A percentile compares a stretch with the other conserved stretches of the same genome.
These are phyloP conservation scores for Populus hybrid DNA, from an alignment of 441 rosid genomes.

Conservation along the genomic window DNA sequence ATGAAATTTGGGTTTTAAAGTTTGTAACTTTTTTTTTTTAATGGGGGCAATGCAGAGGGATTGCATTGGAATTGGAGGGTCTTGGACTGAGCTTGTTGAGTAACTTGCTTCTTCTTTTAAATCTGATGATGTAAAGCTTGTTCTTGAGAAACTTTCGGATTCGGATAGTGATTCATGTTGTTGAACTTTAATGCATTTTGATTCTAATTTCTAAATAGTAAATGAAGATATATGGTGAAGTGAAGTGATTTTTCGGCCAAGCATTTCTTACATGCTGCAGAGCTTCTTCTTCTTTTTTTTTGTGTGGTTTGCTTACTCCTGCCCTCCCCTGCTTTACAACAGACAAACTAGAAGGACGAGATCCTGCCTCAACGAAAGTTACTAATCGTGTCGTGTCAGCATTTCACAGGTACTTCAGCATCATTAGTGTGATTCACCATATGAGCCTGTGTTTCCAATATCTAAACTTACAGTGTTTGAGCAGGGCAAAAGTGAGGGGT, in stretches of 20 bases:
- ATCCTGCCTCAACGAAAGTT: conserved; percentile 37
- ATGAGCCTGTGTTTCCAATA: conserved; percentile 4
- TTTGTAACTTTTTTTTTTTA: background rate
- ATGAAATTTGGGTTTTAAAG: background rate
- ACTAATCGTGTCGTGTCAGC: conserved; percentile 51
- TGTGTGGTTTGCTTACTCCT: background rate
- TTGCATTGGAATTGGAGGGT: conserved; percentile 72
- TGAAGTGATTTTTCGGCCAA: background rate
- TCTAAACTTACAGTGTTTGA: conserved; percentile 18
- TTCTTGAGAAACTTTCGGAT: conserved; percentile 37
- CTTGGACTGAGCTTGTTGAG: conserved; percentile 78
- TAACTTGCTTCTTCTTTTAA: conserved; percentile 69
- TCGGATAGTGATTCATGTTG: conserved; percentile 34
- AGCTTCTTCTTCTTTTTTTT: background rate
- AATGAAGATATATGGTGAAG: background rate
- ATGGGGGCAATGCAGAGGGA: conserved; percentile 55
- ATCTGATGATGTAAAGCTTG: conserved; percentile 70
- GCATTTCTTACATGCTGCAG: background rate
- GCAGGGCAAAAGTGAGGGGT: conserved; percentile 74
- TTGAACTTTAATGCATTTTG: background rate
- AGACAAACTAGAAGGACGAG: conserved; percentile 47
- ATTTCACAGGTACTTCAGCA: conserved; percentile 51
- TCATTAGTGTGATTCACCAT: background rate
- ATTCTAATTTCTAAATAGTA: background rate
- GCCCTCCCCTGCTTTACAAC: conserved; percentile 1